phyloP scores from a whole-genome alignment of 75 land plant genomes.

The Sequoia sempervirens region DNA sequence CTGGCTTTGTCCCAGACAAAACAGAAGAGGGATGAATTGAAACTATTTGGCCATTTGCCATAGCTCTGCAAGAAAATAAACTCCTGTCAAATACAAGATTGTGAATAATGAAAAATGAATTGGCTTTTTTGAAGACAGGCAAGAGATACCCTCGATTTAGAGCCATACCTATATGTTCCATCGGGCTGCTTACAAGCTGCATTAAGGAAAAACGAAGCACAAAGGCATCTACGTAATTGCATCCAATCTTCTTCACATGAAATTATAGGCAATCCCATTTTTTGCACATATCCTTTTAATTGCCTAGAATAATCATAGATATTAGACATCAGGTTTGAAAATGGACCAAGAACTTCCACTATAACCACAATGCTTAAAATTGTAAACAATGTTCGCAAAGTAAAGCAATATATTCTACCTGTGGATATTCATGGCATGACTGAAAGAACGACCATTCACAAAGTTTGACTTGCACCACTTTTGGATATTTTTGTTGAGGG shows the following conservation, averaged over 20 bases:
- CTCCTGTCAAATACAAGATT: neutral
- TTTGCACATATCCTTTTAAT: constrained; percentile 65
- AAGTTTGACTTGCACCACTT: constrained; percentile 90
- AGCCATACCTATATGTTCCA: constrained; percentile 78
- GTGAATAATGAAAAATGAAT: neutral
- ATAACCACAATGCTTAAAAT: neutral
- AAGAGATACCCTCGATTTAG: neutral
- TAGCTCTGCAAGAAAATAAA: constrained; percentile 40
- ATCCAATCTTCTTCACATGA: constrained; percentile 87
- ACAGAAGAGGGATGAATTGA: constrained; percentile 89
- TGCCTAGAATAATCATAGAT: constrained; percentile 52
- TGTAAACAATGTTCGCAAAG: neutral
- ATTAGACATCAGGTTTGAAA: neutral
- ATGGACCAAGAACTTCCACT: neutral
- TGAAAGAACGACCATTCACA: constrained; percentile 75
- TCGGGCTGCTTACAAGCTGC: constrained; percentile 77
- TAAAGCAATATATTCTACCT: constrained; percentile 35
- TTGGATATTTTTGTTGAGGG: constrained; percentile 40
- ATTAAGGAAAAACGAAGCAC: constrained; percentile 89
- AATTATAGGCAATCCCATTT: constrained; percentile 59
- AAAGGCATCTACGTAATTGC: constrained; percentile 82
- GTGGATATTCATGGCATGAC: constrained; percentile 79
- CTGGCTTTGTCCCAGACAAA: constrained; percentile 70
- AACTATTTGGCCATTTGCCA: constrained; percentile 65
- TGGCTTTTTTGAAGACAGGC: neutral